phyloP scores from a whole-genome alignment of 2,329 filamentous ascomycete species.

The Helotiales sp. region DNA sequence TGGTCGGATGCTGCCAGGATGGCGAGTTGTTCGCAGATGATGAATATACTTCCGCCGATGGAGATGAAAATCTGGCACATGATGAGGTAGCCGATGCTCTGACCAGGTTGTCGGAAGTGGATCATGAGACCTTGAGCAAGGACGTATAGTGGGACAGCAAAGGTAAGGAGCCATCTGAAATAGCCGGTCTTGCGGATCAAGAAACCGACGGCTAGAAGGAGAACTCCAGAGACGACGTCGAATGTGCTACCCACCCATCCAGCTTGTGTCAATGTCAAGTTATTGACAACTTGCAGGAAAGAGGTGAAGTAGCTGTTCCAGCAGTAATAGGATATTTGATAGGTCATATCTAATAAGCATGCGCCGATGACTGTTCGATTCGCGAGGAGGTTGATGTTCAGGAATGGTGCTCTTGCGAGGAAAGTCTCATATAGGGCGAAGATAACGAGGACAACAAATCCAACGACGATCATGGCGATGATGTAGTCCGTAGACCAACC shows the following conservation, averaged over 20 bases:
- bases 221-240: slow-evolving; percentile 56
- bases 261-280: slow-evolving; percentile 28
- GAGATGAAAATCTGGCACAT: slow-evolving; percentile 59
- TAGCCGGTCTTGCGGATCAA: slow-evolving; percentile 37
- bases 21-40: slow-evolving; percentile 57
- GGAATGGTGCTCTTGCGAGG: slow-evolving; percentile 34
- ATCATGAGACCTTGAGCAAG: slow-evolving; percentile 50
- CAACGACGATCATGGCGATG: slow-evolving; percentile 28
- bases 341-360: slow-evolving; percentile 23
- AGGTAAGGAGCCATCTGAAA: slow-evolving; percentile 24
- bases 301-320: slow-evolving; percentile 58
- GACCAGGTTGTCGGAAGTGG: slow-evolving; percentile 51
- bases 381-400: slow-evolving; percentile 23
- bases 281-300: slow-evolving; percentile 55
- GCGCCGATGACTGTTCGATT: slow-evolving; percentile 37
- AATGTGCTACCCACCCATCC: slow-evolving; percentile 37
- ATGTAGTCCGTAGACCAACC: slow-evolving; percentile 21
- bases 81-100: slow-evolving; percentile 51
- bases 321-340: slow-evolving; percentile 49
- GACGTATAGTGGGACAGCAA: slow-evolving; percentile 5
- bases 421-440: slow-evolving; percentile 37
- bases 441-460: slow-evolving; percentile 20
- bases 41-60: slow-evolving; percentile 53
- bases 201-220: slow-evolving; percentile 53
- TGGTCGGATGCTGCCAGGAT: slow-evolving; percentile 44